These are phyloP conservation scores for Aspergillus bombycis DNA, from an alignment of 2,329 filamentous ascomycete species.

Conservation along the genomic window DNA sequence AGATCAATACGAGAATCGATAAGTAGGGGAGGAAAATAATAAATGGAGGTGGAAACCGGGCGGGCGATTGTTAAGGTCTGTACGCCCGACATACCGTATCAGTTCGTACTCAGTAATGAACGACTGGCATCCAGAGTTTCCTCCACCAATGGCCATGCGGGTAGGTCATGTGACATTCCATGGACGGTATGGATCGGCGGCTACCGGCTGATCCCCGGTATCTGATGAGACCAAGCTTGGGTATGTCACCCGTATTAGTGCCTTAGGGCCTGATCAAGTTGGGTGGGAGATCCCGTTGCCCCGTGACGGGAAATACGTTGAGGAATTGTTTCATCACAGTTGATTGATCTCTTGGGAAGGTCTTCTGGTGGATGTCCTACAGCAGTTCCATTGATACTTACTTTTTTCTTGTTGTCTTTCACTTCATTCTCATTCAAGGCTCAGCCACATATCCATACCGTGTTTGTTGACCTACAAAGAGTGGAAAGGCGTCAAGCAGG, in stretches of 20 bases:
- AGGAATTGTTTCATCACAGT: neutral
- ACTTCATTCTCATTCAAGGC: neutral
- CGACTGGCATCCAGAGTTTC: too few relatives aligned
- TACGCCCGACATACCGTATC: constrained; percentile 11
- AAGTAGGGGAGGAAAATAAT: constrained; percentile 25
- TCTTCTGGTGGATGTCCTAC: neutral
- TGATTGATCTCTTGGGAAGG: neutral
- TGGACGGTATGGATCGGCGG: constrained; percentile 8
- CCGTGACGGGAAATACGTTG: constrained; percentile 18
- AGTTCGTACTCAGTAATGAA: constrained; percentile 7
- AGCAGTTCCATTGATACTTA: neutral
- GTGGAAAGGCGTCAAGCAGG: neutral
- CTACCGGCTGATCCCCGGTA: constrained; percentile 24
- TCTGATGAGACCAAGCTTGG: constrained; percentile 8
- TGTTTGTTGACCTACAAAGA: neutral
- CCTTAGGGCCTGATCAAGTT: constrained; percentile 19
- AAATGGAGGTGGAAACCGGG: constrained; percentile 18
- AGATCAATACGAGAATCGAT: constrained; percentile 17
- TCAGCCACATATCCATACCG: neutral
- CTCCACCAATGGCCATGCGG: constrained; percentile 6
- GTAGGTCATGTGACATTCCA: neutral
- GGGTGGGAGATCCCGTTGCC: constrained; percentile 12
- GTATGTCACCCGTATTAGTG: constrained; percentile 16
- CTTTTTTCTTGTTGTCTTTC: neutral
- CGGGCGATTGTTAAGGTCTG: constrained; percentile 13